These are phyloP conservation scores for Coemansia sp. DNA, from an alignment of 192 early-diverging fungal genomes.

Conservation along the genomic window DNA sequence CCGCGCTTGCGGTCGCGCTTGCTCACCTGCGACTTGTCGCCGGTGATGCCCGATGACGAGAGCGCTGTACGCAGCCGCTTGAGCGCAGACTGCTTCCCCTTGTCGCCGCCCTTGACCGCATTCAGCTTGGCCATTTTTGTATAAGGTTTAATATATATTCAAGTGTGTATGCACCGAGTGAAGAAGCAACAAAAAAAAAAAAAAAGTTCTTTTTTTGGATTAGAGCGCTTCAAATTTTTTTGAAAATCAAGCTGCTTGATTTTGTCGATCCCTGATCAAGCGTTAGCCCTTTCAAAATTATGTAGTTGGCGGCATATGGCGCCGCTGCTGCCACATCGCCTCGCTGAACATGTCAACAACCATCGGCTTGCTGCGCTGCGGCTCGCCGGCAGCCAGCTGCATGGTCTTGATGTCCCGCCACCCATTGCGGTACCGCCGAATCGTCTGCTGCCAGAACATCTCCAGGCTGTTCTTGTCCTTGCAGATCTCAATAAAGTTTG, in stretches of 20 bases:
- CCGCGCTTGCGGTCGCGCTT: conserved; percentile 70
- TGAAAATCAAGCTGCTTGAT: no score
- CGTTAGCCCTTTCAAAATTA: neutral
- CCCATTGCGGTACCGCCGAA: conserved; percentile 31
- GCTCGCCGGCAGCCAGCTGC: conserved; percentile 3
- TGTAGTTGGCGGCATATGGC: neutral
- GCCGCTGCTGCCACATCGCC: conserved; percentile 30
- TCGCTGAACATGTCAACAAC: conserved; percentile 42
- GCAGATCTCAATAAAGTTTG: conserved; percentile 64
- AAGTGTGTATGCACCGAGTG: neutral
- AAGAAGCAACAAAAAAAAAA: neutral
- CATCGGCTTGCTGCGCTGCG: conserved; percentile 26
- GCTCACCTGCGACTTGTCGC: conserved; percentile 59
- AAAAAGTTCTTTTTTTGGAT: neutral
- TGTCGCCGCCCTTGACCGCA: conserved; percentile 5
- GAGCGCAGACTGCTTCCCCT: conserved; percentile 64
- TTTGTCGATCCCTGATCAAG: neutral
- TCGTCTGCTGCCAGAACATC: conserved; percentile 64
- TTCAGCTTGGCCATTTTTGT: conserved; percentile 14
- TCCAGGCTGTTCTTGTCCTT: conserved; percentile 55
- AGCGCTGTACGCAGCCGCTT: conserved; percentile 79
- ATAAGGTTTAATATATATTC: no score
- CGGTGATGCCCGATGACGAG: conserved; percentile 76
- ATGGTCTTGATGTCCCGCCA: conserved; percentile 19
- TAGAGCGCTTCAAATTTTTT: no score